Evolutionary conservation across 495 filamentous ascomycete species (phyloP).

Genomic region (Podospora tetraspora): DNA sequence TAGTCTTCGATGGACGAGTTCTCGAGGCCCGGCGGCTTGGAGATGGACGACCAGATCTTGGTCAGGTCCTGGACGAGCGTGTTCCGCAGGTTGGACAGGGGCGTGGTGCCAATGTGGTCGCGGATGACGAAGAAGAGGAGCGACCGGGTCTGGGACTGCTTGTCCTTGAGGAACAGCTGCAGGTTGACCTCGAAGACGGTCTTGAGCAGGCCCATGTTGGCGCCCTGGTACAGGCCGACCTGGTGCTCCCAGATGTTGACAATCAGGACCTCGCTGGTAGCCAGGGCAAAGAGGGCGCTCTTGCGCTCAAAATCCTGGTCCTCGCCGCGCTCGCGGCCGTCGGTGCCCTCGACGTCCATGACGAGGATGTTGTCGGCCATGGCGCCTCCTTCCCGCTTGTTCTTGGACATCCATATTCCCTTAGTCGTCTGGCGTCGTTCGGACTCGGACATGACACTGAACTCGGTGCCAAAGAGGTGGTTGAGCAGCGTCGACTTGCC

Average conservation of each 20-base stretch:
- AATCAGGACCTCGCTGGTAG: slow-evolving; percentile 95
- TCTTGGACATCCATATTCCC: slow-evolving; percentile 98
- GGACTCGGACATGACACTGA: slow-evolving; percentile 90
- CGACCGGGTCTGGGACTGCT: slow-evolving; percentile 83
- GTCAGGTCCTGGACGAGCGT: slow-evolving; percentile 87
- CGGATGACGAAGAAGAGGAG: slow-evolving; percentile 98
- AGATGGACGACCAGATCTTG: slow-evolving; percentile 84
- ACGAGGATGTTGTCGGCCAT: slow-evolving; percentile 98
- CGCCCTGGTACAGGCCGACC: slow-evolving; percentile 94
- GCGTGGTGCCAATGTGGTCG: slow-evolving; percentile 88
- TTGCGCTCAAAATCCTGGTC: slow-evolving; percentile 99
- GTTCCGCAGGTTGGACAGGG: slow-evolving; percentile 77
- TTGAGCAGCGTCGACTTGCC: slow-evolving; percentile 97
- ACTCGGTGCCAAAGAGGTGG: slow-evolving; percentile 89
- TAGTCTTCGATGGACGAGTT: slow-evolving; percentile 88
- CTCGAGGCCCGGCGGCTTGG: slow-evolving; percentile 84
- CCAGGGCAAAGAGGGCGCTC: slow-evolving; percentile 91
- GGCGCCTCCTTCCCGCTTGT: slow-evolving; percentile 54
- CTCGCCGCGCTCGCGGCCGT: slow-evolving; percentile 92
- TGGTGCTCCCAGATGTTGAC: slow-evolving; percentile 99
- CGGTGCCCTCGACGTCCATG: slow-evolving; percentile 98
- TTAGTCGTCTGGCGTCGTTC: slow-evolving; percentile 95
- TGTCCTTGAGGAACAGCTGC: slow-evolving; percentile 92
- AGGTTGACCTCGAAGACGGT: slow-evolving; percentile 98
- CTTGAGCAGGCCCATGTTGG: slow-evolving; percentile 97